Base-by-base conservation (phyloP, 1,139 yeast genomes). In the Candida dubliniensis region DNA sequence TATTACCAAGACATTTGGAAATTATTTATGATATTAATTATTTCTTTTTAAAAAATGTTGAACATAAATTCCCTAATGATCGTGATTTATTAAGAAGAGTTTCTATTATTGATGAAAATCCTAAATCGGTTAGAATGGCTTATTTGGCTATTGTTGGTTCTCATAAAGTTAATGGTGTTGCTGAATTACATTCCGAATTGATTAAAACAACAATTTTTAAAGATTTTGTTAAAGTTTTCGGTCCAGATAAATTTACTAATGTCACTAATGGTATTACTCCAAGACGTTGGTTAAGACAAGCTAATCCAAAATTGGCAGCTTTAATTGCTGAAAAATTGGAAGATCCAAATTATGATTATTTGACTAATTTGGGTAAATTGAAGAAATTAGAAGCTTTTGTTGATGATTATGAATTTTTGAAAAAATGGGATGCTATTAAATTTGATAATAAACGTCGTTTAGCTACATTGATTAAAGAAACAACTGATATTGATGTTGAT, bases 241-340 rank as follows among this genome's bases (percentile, higher is more conserved):
- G 97, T 36, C 61, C 76, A 30, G 88, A 87, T 52, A 87, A 87
- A 67, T 90, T 90, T 65, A 87, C 88, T 48, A 90, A 90, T 59
- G 96, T 90, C 48, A 90, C 98, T 43, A 91, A 91, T 64, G 97
- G 97, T 69, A 82, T 90, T 59, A 91, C 97, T 4, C 97, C 97
- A 55, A 82, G 98, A 74, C 84, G 97, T 70, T 90, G 98, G 98
- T 77, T 90, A 63, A 83, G 83, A 63, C 96, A 90, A 69, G 96
- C 96, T 41, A 91, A 90, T 65, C 97, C 97, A 13, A 74, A 74
- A 53, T 74, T 90, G 58, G 80, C 95, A 24, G 72, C 69, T 18
- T 75, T 91, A 53, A 91, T 90, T 59, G 76, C 88, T 37, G 77
- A 82, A 45, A 82, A 82, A 55, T 74, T 90, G 46, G 83, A 91